Percentiles rank a stretch among this genome's conserved stretches.
Evolutionary conservation across 2,329 filamentous ascomycete species (phyloP).

Genomic region (Xylaria digitata): DNA sequence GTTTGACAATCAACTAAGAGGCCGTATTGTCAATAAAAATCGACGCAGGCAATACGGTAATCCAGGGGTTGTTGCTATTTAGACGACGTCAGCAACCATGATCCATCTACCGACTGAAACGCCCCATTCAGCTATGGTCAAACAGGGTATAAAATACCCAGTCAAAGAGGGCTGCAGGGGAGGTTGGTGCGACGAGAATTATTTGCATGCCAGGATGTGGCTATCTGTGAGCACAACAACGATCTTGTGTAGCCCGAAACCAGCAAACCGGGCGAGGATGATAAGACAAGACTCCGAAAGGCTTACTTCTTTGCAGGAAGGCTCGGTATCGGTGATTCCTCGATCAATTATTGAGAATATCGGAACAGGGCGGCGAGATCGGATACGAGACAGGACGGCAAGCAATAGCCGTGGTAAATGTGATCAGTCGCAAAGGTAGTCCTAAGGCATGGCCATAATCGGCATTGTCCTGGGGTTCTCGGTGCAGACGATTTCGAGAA

Average conservation of each 20-base stretch:
- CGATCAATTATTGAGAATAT: conserved; percentile 27
- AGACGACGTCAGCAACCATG: conserved; percentile 21
- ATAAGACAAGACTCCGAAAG: conserved; percentile 35
- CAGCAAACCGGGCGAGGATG: conserved; percentile 31
- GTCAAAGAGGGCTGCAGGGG: conserved; percentile 11
- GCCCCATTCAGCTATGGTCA: not conserved
- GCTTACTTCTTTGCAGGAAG: conserved; percentile 33
- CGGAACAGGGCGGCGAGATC: conserved; percentile 30
- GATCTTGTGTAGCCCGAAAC: conserved; percentile 40
- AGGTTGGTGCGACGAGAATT: conserved; percentile 21
- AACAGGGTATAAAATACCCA: conserved; percentile 22
- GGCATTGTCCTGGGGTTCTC: conserved; percentile 25
- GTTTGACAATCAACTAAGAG: conserved; percentile 6
- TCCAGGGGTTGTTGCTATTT: conserved; percentile 15
- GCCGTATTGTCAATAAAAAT: conserved; percentile 15
- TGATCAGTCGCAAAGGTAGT: conserved; percentile 34
- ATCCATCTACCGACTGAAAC: not conserved
- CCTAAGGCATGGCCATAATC: conserved; percentile 17
- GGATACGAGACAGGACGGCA: conserved; percentile 12
- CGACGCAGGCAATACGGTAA: not conserved
- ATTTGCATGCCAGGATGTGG: conserved; percentile 28
- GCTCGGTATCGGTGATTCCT: conserved; percentile 7
- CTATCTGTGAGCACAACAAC: conserved; percentile 39
- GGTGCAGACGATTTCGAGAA: conserved; percentile 17
- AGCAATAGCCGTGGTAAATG: conserved; percentile 22